Evolutionary conservation across 176 grass and related monocot species (phyloP).

Genomic region (Eremochloa ophiuroides): DNA sequence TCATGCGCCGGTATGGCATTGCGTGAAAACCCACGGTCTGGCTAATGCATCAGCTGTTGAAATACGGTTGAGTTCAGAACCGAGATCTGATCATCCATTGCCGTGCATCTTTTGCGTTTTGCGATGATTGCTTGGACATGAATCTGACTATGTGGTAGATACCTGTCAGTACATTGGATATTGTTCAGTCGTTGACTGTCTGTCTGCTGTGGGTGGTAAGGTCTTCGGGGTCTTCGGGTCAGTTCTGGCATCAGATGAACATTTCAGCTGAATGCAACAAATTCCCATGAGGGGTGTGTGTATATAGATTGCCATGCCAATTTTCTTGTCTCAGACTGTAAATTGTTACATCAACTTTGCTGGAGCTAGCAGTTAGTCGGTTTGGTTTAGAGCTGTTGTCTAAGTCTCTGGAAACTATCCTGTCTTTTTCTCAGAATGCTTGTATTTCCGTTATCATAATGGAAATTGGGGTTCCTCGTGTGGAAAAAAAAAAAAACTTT

Average conservation of each 20-base stretch:
- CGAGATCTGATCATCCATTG: not conserved
- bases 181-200: not conserved
- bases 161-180: not conserved
- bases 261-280: not conserved
- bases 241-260: not conserved
- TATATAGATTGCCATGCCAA: not conserved
- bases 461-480: no score
- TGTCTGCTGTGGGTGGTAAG: not conserved
- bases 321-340: not conserved
- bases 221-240: not conserved
- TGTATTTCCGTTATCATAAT: no score
- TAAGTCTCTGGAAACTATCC: no score
- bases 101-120: not conserved
- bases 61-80: not conserved
- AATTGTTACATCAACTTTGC: not conserved
- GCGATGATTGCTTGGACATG: not conserved
- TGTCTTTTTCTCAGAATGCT: no score
- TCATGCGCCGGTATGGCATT: conserved; percentile 18
- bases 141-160: not conserved
- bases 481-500: no score
- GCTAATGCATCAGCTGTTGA: not conserved
- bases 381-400: no score
- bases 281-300: not conserved
- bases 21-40: not conserved
- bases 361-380: no score